Evolutionary conservation across 169 alveolate species (phyloP), one percentile per base, ranked within the genome.

Genomic region (Blepharisma undulans): DNA sequence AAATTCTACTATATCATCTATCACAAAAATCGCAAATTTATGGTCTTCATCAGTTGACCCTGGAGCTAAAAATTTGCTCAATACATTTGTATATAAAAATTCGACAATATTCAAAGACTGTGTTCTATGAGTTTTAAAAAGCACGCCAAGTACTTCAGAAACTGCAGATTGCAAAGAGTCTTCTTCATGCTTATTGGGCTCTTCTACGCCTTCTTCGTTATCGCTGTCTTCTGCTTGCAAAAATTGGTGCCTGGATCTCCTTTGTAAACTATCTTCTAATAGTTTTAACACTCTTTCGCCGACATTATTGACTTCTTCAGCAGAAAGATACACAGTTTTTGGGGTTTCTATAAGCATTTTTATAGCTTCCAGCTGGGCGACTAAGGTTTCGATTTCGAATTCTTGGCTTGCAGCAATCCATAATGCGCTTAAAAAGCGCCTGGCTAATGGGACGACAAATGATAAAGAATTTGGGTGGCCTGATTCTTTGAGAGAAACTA

Each of bases 1-100:
- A 92, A 92, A 95, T 92, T 97, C 98, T 78, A 96, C 94, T 95
- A 97, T 94, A 92, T 97, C 98, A 87, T 95, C 98, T 74, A 97
- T 91, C 12, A 97, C 88, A 93, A 96, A 97, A 32, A 93, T 92
- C 27, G 94, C 96, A 72, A 93, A 93, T 90, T 93, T 81, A 76
- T 93, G 94, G 93, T 93, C 93, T 86, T 92, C 90, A 32, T 92
- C 90, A 19, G 96, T 88, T 16, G 94, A 93, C 29, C 87, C 60
- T 32, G 93, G 94, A 34, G 87, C 78, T 71, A 97, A 92, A 84
- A 95, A 94, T 86, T 95, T 94, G 48, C 97, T 96, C 48, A 97
- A 89, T 32, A 95, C 95, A 76, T 92, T 84, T 25, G 90, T 79
- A 91, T 94, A 95, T 72, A 97, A 87, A 34, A 90, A 86, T 19